Percentiles rank a stretch among this genome's conserved stretches.
Evolutionary conservation across 2,329 filamentous ascomycete species (phyloP).

Genomic region (Fusarium albosuccineum): DNA sequence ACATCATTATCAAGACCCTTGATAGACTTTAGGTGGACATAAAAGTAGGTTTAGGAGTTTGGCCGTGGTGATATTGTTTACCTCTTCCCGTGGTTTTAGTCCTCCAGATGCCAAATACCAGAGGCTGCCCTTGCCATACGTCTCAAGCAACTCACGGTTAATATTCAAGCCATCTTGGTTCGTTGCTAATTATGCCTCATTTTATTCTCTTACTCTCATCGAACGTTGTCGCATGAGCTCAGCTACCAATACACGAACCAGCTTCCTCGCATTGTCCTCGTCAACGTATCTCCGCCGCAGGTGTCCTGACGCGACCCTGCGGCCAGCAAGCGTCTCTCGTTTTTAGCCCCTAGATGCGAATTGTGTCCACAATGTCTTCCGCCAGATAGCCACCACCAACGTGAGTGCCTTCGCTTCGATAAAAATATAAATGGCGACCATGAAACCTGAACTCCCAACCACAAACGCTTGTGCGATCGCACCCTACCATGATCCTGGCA

Average conservation of each 20-base stretch:
- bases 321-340: conserved; percentile 26
- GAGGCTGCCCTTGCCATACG: too few species aligned
- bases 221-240: conserved; percentile 20
- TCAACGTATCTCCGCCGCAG: conserved; percentile 17
- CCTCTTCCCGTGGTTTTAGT: too few species aligned
- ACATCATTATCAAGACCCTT: too few species aligned
- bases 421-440: conserved; percentile 28
- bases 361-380: conserved; percentile 23
- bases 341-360: conserved; percentile 37
- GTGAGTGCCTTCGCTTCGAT: conserved; percentile 25
- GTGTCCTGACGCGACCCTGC: conserved; percentile 16
- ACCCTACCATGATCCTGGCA: conserved; percentile 35
- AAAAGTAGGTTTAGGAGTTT: too few species aligned
- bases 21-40: too few species aligned
- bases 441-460: conserved; percentile 46
- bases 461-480: conserved; percentile 45
- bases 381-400: conserved; percentile 17
- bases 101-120: too few species aligned
- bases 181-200: conserved; percentile 22
- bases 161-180: background rate
- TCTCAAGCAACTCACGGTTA: background rate
- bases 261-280: conserved; percentile 16
- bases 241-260: conserved; percentile 34
- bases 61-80: too few species aligned
- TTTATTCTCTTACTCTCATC: conserved; percentile 24